Percentiles rank a stretch among this genome's conserved stretches.
Conservation (phyloP, 768 basidiomycete genomes). For the Galerina sulciceps region DNA sequence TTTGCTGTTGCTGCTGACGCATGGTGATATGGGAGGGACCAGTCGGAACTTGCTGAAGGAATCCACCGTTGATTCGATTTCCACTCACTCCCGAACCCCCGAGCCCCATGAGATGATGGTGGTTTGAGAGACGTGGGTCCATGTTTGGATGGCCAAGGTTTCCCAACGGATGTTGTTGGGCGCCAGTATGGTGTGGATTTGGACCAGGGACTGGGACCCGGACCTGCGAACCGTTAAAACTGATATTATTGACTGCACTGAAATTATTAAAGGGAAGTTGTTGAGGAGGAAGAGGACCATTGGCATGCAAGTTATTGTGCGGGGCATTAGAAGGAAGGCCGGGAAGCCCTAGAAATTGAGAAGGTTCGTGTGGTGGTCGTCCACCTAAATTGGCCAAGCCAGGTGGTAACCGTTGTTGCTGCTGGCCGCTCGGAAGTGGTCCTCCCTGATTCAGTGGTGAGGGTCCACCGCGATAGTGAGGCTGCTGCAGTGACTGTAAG, state of each 20-base stretch:
- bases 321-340: slow-evolving; percentile 47
- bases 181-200: slow-evolving; percentile 37
- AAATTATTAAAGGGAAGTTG: slow-evolving; percentile 59
- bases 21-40: slow-evolving; percentile 50
- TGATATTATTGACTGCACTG: slow-evolving; percentile 44
- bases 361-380: slow-evolving; percentile 79
- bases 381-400: slow-evolving; percentile 83
- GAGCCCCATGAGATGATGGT: slow-evolving; percentile 54
- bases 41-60: slow-evolving; percentile 48
- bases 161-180: slow-evolving; percentile 41
- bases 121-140: slow-evolving; percentile 56
- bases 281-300: slow-evolving; percentile 37
- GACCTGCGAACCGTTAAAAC: slow-evolving; percentile 52
- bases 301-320: slow-evolving; percentile 50
- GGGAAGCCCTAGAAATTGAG: slow-evolving; percentile 62
- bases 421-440: slow-evolving; percentile 44
- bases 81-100: slow-evolving; percentile 48
- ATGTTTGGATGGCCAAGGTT: slow-evolving; percentile 60
- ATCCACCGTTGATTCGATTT: slow-evolving; percentile 53
- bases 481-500: slow-evolving; percentile 63
- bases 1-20: slow-evolving; percentile 58
- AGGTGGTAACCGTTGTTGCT: slow-evolving; percentile 72
- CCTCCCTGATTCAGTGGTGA: slow-evolving; percentile 61
- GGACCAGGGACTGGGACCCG: slow-evolving; percentile 56
- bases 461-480: slow-evolving; percentile 71